Percentiles rank a stretch among this genome's conserved stretches.
Evolutionary conservation across 1,284 basidiomycete species (phyloP).

Genomic region (Malassezia equina): DNA sequence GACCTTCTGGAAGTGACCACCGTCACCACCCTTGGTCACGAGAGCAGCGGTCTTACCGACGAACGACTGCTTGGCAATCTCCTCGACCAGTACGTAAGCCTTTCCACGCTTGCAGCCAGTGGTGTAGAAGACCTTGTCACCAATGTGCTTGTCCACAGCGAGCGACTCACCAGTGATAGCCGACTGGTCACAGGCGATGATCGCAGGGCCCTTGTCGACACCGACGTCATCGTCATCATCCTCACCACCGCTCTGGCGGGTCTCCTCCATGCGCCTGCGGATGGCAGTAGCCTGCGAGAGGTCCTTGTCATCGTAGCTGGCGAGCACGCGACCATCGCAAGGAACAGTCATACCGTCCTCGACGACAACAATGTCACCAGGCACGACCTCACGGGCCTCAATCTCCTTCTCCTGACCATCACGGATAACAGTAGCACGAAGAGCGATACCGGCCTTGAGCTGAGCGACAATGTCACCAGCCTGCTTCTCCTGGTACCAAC

Average conservation of each 20-base stretch:
- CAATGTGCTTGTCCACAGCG: conserved; percentile 55
- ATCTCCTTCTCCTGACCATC: conserved; percentile 52
- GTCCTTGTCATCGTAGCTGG: conserved; percentile 50
- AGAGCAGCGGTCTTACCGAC: conserved; percentile 53
- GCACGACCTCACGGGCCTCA: conserved; percentile 55
- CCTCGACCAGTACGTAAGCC: conserved; percentile 52
- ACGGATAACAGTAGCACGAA: conserved; percentile 52
- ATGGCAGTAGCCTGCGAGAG: conserved; percentile 42
- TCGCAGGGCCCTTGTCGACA: conserved; percentile 52
- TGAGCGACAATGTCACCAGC: conserved; percentile 54
- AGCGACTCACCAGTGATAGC: conserved; percentile 56
- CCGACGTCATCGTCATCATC: conserved; percentile 49
- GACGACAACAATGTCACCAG: conserved; percentile 53
- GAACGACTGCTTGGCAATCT: conserved; percentile 52
- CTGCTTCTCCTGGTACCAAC: conserved; percentile 56
- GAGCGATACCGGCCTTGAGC: conserved; percentile 55
- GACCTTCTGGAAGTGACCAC: conserved; percentile 54
- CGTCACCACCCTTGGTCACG: conserved; percentile 46
- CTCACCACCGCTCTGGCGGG: conserved; percentile 32
- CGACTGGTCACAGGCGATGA: conserved; percentile 54
- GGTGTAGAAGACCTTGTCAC: conserved; percentile 52
- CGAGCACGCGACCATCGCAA: conserved; percentile 54
- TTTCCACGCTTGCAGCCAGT: conserved; percentile 54
- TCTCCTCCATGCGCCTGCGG: conserved; percentile 41
- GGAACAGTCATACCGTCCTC: conserved; percentile 54